Percentiles rank a stretch among this genome's conserved stretches.
Conservation (phyloP, 345 rosid genomes). For the Eucalyptus albens region DNA sequence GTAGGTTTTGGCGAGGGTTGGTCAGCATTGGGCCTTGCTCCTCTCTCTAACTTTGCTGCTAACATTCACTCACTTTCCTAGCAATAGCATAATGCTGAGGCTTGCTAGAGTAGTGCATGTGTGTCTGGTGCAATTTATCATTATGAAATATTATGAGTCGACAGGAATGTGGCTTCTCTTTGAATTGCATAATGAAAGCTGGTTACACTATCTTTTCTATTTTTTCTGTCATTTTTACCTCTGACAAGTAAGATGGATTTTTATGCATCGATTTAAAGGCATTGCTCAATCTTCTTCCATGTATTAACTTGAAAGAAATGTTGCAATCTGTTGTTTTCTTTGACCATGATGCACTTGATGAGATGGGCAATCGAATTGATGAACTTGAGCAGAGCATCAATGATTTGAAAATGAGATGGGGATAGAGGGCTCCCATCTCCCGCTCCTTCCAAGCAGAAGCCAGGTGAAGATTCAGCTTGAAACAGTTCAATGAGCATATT, state of each 20-base stretch:
- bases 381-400: conserved; percentile 83
- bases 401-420: conserved; percentile 75
- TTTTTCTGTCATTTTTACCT: not conserved
- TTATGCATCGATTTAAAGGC: not conserved
- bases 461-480: conserved; percentile 23
- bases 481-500: not conserved
- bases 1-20: not conserved
- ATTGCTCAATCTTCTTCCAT: not conserved
- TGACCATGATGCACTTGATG: conserved; percentile 70
- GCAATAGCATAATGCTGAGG: not conserved
- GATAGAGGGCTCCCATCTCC: conserved; percentile 68
- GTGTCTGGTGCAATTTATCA: not conserved
- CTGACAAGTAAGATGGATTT: not conserved
- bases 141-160: not conserved
- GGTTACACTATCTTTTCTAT: not conserved
- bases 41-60: not conserved
- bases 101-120: not conserved
- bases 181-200: not conserved
- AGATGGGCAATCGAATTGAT: conserved; percentile 73
- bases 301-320: not conserved
- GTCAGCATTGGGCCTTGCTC: not conserved
- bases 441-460: conserved; percentile 20
- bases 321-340: conserved; percentile 12
- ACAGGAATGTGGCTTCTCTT: not conserved
- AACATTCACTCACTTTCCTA: not conserved